These are phyloP conservation scores for Dothideomycetes sp. DNA, from an alignment of 2,329 filamentous ascomycete genomes.

Conservation along the genomic window DNA sequence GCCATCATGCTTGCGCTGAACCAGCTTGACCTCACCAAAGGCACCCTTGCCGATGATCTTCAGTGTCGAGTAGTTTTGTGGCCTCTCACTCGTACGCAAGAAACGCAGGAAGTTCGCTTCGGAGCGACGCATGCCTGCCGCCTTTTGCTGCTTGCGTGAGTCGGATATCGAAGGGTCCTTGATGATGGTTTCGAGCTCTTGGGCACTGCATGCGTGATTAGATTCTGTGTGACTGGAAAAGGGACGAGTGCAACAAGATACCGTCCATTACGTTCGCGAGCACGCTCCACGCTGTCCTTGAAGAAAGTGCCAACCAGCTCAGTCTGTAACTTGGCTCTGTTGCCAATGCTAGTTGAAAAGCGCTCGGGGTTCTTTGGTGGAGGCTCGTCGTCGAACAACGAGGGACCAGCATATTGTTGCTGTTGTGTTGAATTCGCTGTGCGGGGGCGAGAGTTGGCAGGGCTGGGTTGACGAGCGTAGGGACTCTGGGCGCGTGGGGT, in stretches of 20 bases:
- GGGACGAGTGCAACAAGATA: neutral
- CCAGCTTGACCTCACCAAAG: constrained; percentile 95
- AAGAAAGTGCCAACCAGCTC: constrained; percentile 71
- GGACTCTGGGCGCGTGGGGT: constrained; percentile 56
- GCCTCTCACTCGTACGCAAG: constrained; percentile 83
- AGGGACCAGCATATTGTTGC: constrained; percentile 45
- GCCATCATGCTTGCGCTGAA: constrained; percentile 90
- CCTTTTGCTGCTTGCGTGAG: constrained; percentile 72
- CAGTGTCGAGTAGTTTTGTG: constrained; percentile 88
- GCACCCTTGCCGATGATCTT: constrained; percentile 99
- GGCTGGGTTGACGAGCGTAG: constrained; percentile 60
- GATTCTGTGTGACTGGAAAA: neutral
- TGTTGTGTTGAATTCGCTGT: constrained; percentile 50
- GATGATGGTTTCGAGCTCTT: constrained; percentile 81
- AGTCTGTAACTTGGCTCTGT: constrained; percentile 57
- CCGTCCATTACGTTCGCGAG: constrained; percentile 58
- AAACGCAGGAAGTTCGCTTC: constrained; percentile 92
- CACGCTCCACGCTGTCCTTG: constrained; percentile 95
- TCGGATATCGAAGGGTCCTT: constrained; percentile 66
- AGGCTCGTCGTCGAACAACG: constrained; percentile 53
- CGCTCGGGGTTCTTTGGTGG: constrained; percentile 74
- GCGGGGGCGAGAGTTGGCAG: constrained; percentile 63
- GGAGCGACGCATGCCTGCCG: constrained; percentile 73
- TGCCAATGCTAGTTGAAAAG: constrained; percentile 78
- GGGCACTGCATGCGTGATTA: constrained; percentile 54